Evolutionary conservation across 1,284 basidiomycete genomes (phyloP).

Genomic region (Blastosporella zonata): DNA sequence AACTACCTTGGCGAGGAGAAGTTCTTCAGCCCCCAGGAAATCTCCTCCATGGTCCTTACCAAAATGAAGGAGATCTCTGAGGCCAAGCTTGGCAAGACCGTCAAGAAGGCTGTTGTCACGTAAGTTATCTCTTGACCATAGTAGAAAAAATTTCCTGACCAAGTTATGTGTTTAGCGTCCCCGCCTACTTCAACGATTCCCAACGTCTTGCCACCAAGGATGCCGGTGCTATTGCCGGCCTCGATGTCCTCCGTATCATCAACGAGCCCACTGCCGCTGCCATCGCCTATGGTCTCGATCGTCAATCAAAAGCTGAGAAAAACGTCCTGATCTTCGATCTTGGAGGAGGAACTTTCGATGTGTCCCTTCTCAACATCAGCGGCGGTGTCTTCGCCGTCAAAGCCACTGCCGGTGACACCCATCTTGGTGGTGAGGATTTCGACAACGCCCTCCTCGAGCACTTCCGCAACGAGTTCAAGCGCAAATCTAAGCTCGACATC

Average conservation of each 20-base stretch:
- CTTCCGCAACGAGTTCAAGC: conserved; percentile 99
- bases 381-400: conserved; percentile 98
- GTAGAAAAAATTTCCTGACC: conserved; percentile 9
- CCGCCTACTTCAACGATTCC: conserved; percentile 98
- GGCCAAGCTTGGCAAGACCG: conserved; percentile 94
- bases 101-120: conserved; percentile 96
- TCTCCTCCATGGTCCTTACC: conserved; percentile 96
- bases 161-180: conserved; percentile 55
- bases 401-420: conserved; percentile 98
- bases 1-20: conserved; percentile 93
- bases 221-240: conserved; percentile 88
- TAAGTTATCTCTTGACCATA: conserved; percentile 33
- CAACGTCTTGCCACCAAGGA: conserved; percentile 96
- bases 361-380: conserved; percentile 94
- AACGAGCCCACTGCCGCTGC: conserved; percentile 96
- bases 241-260: conserved; percentile 96
- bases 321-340: conserved; percentile 99
- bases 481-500: conserved; percentile 96
- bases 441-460: conserved; percentile 97
- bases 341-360: conserved; percentile 99
- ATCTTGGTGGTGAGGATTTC: conserved; percentile 97
- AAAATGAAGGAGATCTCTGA: conserved; percentile 99
- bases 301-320: conserved; percentile 89
- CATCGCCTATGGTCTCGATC: conserved; percentile 92
- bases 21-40: conserved; percentile 95